Base-by-base conservation (phyloP, 2,329 filamentous ascomycete genomes). In the Chaetomiaceae sp. region DNA sequence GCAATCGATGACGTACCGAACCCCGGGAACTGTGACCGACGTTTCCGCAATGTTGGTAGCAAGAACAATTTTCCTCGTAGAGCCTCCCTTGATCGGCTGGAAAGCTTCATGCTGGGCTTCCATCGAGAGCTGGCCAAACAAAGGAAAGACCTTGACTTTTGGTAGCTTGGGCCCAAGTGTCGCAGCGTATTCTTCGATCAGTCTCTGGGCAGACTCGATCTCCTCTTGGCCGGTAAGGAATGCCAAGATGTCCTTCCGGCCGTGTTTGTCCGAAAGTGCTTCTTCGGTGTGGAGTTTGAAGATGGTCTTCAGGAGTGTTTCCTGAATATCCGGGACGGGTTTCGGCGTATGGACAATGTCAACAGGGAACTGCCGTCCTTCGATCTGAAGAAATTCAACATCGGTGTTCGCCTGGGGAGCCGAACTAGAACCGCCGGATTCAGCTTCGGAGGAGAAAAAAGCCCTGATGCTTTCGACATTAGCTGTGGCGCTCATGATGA, bases 31-130 rank as follows among this genome's bases (percentile, higher is more conserved):
- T 0, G 93, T 99, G 53, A 99, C 87, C 1, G 93, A 97, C 0
- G 93, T 97, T 67, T 99, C 93, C n/a, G 93, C 93, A 61, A 99
- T 97, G 63, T 99, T 99, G 13, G 93, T 99, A 0, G 91, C 86
- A 0, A 99, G 73, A 0, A 99, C 90, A 12, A 97, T 78, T 64
- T 97, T 97, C 38, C 93, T 80, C 0, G 89, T 95, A 50, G 77
- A 79, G n/a, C 76, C 76, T 2, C 82, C 79, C 49, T 81, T 81
- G 19, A 87, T 78, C 1, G 87, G 86, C 48, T 85, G 75, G 66
- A 99, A 97, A 9, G 95, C 90, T 19, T 83, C 80, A 58, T 95
- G 87, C 61, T 99, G 93, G 0, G 87, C 86, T 47, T 85, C 81
- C 59, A 93, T 89, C 1, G 92, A 87, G 5, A 99, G 77, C 31